Conservation (phyloP, 177 flowering plant genomes). For the Vitis hybrid region DNA sequence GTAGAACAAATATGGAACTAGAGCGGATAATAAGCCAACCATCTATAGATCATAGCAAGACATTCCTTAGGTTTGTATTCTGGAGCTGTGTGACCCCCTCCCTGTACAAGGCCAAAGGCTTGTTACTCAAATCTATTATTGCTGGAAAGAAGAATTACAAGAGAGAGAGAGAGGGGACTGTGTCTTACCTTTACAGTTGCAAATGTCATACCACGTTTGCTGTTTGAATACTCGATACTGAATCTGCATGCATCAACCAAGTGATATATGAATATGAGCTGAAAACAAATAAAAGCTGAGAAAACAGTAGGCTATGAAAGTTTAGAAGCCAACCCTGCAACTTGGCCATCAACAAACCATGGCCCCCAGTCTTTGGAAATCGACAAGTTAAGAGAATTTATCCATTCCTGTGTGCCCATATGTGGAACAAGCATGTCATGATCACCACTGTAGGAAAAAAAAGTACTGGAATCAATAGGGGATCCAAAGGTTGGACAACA, state of each 20-base stretch:
- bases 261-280: no score
- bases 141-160: no score
- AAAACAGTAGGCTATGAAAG: no score
- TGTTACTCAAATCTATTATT: no score
- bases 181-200: no score
- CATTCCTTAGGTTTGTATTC: slow-evolving; percentile 25
- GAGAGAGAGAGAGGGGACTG: no score
- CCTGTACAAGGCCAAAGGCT: slow-evolving; percentile 8
- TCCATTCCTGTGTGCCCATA: slow-evolving; percentile 12
- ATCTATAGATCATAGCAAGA: slow-evolving; percentile 17
- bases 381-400: background rate
- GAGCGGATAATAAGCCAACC: slow-evolving; percentile 9
- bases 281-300: no score
- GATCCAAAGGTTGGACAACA: no score
- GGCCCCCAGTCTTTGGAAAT: slow-evolving; percentile 9
- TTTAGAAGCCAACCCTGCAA: background rate
- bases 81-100: slow-evolving; percentile 29
- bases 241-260: no score
- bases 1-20: background rate
- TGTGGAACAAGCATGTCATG: slow-evolving; percentile 13
- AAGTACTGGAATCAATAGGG: background rate
- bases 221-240: no score
- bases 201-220: no score
- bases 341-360: slow-evolving; percentile 17
- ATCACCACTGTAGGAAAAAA: slow-evolving; percentile 16